Conservation (phyloP, 228 moss, liverwort and hornwort genomes). For the Sphagnum fallax region DNA sequence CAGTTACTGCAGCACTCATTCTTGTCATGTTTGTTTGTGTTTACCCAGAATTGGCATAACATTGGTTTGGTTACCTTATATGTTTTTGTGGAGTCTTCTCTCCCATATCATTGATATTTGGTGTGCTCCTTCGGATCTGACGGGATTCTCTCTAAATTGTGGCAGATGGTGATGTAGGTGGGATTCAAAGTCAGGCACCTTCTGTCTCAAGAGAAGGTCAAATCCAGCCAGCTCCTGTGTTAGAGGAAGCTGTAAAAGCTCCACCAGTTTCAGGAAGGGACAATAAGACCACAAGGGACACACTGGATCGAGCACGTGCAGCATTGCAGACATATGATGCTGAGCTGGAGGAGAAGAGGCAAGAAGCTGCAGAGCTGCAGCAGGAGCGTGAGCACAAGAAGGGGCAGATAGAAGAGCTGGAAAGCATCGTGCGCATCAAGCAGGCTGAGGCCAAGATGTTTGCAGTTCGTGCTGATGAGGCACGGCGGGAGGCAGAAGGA, state of each 20-base stretch:
- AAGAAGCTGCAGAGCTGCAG: conserved; percentile 75
- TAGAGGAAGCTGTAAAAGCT: conserved; percentile 22
- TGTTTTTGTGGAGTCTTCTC: not conserved
- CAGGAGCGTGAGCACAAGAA: conserved; percentile 73
- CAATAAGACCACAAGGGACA: conserved; percentile 36
- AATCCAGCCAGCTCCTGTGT: conserved; percentile 16
- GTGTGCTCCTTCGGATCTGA: not conserved
- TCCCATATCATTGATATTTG: not conserved
- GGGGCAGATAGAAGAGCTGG: conserved; percentile 79
- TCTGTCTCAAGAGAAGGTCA: conserved; percentile 9
- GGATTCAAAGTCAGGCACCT: not conserved
- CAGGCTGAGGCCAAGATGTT: conserved; percentile 90
- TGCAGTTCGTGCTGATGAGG: conserved; percentile 86
- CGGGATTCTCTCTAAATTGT: not conserved
- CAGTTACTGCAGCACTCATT: not conserved
- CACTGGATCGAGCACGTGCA: conserved; percentile 74
- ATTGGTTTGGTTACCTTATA: not conserved
- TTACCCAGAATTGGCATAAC: not conserved
- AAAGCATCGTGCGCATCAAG: conserved; percentile 83
- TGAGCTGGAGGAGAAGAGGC: conserved; percentile 82
- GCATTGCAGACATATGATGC: conserved; percentile 74
- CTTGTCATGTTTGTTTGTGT: not conserved
- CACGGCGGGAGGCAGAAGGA: conserved; percentile 86
- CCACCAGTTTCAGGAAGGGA: conserved; percentile 18
- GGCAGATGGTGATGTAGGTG: conserved; percentile 38